These are phyloP conservation scores for Scolecobasidium constrictum DNA, from an alignment of 2,329 filamentous ascomycete species.

Conservation along the genomic window DNA sequence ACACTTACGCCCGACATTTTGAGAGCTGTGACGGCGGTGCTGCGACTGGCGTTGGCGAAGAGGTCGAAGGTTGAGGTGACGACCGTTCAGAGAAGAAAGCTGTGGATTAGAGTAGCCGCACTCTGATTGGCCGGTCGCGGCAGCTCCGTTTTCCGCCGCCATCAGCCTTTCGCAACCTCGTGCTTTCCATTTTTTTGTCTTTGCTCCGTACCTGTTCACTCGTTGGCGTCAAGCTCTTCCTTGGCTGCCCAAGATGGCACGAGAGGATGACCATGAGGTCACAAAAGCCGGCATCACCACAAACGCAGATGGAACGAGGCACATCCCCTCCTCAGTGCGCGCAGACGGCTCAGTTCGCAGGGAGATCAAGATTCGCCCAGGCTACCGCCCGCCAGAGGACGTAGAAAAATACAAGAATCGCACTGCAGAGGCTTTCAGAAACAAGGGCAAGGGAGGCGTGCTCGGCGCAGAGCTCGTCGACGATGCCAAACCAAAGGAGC, in stretches of 20 bases:
- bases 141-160: no score
- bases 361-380: constrained; percentile 87
- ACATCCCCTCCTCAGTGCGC: constrained; percentile 79
- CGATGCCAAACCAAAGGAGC: constrained; percentile 38
- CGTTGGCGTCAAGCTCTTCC: no score
- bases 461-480: constrained; percentile 58
- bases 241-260: no score
- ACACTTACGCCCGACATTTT: constrained; percentile 51
- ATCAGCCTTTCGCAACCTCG: no score
- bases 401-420: constrained; percentile 94
- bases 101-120: constrained; percentile 12
- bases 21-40: constrained; percentile 18
- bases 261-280: no score
- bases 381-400: constrained; percentile 89
- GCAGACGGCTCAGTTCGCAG: constrained; percentile 85
- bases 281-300: constrained; percentile 53
- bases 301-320: constrained; percentile 63
- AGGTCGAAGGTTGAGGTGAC: constrained; percentile 10
- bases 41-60: constrained; percentile 18
- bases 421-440: constrained; percentile 75
- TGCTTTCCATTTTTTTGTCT: no score
- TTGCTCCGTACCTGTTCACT: no score
- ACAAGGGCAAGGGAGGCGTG: constrained; percentile 56
- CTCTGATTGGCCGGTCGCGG: constrained; percentile 18
- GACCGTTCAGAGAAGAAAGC: neutral